Conservation (phyloP, 345 rosid genomes). For the Leavenworthia alabamica region DNA sequence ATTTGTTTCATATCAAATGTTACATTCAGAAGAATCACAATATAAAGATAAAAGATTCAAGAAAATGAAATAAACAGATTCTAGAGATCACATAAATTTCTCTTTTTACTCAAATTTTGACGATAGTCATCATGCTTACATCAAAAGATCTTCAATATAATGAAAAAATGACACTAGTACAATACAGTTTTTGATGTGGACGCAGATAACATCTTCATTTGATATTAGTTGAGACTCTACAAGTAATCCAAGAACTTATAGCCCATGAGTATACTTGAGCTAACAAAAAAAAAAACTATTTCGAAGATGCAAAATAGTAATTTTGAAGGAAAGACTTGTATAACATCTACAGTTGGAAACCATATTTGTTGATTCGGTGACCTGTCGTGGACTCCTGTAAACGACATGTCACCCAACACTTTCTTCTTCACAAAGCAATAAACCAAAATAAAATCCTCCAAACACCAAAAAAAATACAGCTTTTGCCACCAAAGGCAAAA, state of each 20-base stretch:
- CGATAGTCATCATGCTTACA: too few relatives aligned
- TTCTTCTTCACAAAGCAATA: conserved; percentile 13
- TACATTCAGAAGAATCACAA: too few relatives aligned
- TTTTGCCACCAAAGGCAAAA: conserved; percentile 2
- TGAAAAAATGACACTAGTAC: not conserved
- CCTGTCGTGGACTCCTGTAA: conserved; percentile 7
- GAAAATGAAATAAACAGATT: too few relatives aligned
- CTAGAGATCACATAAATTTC: too few relatives aligned
- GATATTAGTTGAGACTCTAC: not conserved
- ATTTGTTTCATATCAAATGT: not conserved
- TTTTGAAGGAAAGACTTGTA: not conserved
- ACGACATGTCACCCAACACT: conserved; percentile 28
- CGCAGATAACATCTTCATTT: not conserved
- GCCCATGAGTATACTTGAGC: not conserved
- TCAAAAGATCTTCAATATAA: too few relatives aligned
- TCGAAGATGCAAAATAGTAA: not conserved
- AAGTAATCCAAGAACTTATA: not conserved
- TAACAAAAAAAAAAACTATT: not conserved
- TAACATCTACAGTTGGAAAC: not conserved
- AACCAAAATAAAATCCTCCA: not conserved
- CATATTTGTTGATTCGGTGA: conserved; percentile 4
- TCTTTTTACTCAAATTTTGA: too few relatives aligned
- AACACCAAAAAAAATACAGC: conserved; percentile 7
- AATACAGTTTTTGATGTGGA: not conserved
- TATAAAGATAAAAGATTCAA: too few relatives aligned